Evolutionary conservation across 768 basidiomycete species (phyloP), one percentile per base, ranked within the genome.

Genomic region (Mrakia gelida): DNA sequence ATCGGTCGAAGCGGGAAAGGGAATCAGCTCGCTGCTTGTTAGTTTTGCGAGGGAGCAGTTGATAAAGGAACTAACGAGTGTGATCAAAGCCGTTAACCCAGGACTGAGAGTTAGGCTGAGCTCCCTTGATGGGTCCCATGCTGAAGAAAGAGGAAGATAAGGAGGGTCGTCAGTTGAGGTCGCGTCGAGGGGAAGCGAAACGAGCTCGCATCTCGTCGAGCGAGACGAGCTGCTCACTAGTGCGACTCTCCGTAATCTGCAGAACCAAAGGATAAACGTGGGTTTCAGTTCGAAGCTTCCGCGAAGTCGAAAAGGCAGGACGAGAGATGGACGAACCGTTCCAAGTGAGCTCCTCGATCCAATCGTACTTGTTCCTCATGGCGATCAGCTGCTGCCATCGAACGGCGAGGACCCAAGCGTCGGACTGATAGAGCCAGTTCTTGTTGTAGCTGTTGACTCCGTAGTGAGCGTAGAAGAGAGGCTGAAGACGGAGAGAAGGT

Each of bases 391-490:
- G 85, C 81, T 92, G 90, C 91, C 91, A 92, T 75, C 92, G 88
- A 78, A 86, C 87, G 7, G 87, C 85, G 80, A 89, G 91, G 30
- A 91, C 85, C 84, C 91, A 91, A 72, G 90, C 88, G 81, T 92
- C 91, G 6, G 87, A 86, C 59, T 90, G 83, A 83, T 89, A 92
- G 59, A 91, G 87, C 81, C 87, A 91, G 85, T 87, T 84, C 81
- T 93, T 92, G 84, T 92, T 89, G 82, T 88, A 92, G 2, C 88
- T 86, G 73, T 92, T 83, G 16, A 86, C 83, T 41, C 89, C 87
- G 82, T 92, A 92, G 82, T 93, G 91, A 3, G 92, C 91, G 83
- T 91, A 92, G 86, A 93, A 93, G 88, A 90, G 90, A 21, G 92
- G 90, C 16, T 91, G 89, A 21, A 45, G 15, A 45, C 45, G 45